Percentiles rank a stretch among this genome's conserved stretches.
Evolutionary conservation across 257 asterid species (phyloP).

Genomic region (Ophiorrhiza pumila): DNA sequence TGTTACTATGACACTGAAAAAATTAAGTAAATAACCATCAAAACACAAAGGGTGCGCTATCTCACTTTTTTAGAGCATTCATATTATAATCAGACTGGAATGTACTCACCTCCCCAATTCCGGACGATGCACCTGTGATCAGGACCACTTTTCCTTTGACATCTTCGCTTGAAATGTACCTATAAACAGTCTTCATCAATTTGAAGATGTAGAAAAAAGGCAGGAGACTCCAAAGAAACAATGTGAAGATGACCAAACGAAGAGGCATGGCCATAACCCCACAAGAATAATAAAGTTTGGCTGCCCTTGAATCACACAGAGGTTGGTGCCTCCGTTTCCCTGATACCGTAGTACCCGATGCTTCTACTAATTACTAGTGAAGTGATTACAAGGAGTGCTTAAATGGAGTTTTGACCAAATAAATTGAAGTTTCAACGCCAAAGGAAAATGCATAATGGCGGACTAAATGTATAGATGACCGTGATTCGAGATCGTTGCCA

Average conservation of each 20-base stretch:
- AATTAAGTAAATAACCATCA: not conserved
- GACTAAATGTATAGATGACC: too few relatives aligned
- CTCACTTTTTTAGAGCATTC: too few relatives aligned
- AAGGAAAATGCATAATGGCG: too few relatives aligned
- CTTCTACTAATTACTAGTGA: too few relatives aligned
- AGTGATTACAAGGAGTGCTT: too few relatives aligned
- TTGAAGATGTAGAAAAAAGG: slow-evolving; percentile 27
- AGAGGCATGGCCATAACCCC: not conserved
- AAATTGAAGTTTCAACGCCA: too few relatives aligned
- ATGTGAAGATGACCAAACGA: not conserved
- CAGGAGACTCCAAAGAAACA: slow-evolving; percentile 3
- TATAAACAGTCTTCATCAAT: not conserved
- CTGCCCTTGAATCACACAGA: too few relatives aligned
- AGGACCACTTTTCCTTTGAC: slow-evolving; percentile 28
- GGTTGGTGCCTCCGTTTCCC: too few relatives aligned
- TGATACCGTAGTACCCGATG: too few relatives aligned
- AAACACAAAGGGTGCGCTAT: not conserved
- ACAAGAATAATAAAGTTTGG: too few relatives aligned
- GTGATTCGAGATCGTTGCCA: too few relatives aligned
- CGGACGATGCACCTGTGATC: slow-evolving; percentile 32
- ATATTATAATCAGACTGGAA: not conserved
- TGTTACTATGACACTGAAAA: not conserved
- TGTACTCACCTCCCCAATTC: slow-evolving; percentile 26
- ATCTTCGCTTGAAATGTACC: slow-evolving; percentile 4
- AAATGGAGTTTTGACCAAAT: too few relatives aligned